Evolutionary conservation across 371 early-diverging fungal genomes (phyloP).

Genomic region (Syncephalastrum contaminatum): DNA sequence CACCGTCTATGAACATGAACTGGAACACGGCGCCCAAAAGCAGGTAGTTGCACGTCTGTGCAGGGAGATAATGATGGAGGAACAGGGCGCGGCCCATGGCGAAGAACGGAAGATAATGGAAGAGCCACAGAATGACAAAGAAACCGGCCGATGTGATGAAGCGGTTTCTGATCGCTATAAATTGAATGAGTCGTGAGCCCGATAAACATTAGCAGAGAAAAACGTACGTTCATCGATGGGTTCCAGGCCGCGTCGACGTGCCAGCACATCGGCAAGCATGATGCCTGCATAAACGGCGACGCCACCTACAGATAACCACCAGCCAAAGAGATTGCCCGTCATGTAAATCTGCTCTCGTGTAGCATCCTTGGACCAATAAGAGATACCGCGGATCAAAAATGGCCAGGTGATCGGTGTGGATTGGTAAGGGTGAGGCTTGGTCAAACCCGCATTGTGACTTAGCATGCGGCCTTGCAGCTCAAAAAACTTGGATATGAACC

Average conservation of each 20-base stretch:
- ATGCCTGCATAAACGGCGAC: slow-evolving; percentile 59
- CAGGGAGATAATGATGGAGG: slow-evolving; percentile 97
- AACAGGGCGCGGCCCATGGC: slow-evolving; percentile 94
- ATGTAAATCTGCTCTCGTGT: slow-evolving; percentile 90
- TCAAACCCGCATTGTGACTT: slow-evolving; percentile 87
- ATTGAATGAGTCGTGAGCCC: background rate
- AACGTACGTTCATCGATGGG: slow-evolving; percentile 52
- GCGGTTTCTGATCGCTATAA: slow-evolving; percentile 56
- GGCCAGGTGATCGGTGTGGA: slow-evolving; percentile 89
- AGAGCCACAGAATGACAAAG: slow-evolving; percentile 80
- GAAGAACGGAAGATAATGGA: slow-evolving; percentile 97
- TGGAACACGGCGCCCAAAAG: slow-evolving; percentile 67
- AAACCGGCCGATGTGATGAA: slow-evolving; percentile 73
- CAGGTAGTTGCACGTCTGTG: slow-evolving; percentile 80
- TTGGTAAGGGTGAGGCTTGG: slow-evolving; percentile 91
- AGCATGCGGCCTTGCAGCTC: slow-evolving; percentile 93
- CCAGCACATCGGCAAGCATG: slow-evolving; percentile 61
- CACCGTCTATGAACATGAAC: slow-evolving; percentile 60
- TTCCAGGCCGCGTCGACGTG: slow-evolving; percentile 71
- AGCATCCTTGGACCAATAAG: slow-evolving; percentile 85
- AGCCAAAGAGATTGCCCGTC: slow-evolving; percentile 94
- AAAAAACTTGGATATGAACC: slow-evolving; percentile 81
- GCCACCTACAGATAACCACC: slow-evolving; percentile 75
- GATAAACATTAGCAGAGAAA: background rate
- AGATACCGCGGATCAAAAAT: slow-evolving; percentile 85